Base-by-base conservation (phyloP, 2,329 filamentous ascomycete species). In the Nothophaeocryptopus gaeumannii region DNA sequence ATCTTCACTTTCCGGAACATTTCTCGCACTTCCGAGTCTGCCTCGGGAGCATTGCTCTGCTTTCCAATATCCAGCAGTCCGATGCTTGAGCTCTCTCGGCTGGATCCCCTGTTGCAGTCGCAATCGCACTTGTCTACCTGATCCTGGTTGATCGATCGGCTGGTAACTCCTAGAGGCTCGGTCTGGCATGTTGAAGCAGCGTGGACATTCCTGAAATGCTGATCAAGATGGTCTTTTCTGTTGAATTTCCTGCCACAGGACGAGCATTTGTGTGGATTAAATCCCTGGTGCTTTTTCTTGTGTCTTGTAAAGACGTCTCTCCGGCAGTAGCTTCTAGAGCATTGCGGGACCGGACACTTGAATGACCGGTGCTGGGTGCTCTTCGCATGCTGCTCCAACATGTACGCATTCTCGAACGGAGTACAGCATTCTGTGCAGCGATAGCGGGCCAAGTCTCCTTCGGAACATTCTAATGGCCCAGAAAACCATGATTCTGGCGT, bases 141-240 rank as follows among this genome's bases (percentile, higher is more conserved):
- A 11, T 2, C 7, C 9, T 15, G 14, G 13, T 15, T 16, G 4
- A 8, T 4, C 15, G 36, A 13, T 39, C 13, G 36, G 10, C 13
- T 39, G 13, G 36, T 5, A 39, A 5, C 36, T 39, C 20, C 36
- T 39, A n/a, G 14, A 10, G 10, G 29, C 13, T 26, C 14, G 32
- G 20, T 37, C 2, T 37, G 36, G 8, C n/a, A n/a, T n/a, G n/a
- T n/a, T n/a, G n/a, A n/a, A n/a, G n/a, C n/a, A n/a, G n/a, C 46
- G n/a, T 9, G 38, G 37, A 26, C 46, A 32, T 46, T 51, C 37
- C 43, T 39, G 10, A 45, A 8, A 40, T 51, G 48, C 36, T 47
- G 39, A n/a, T 31, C 26, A 2, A 54, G 39, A 15, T 54, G 51
- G 26, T 51, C 47, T 29, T 47, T 51, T n/a, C 51, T 42, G 29